These are phyloP conservation scores for Mucor sp. DNA, from an alignment of 371 early-diverging fungal genomes.

Conservation along the genomic window DNA sequence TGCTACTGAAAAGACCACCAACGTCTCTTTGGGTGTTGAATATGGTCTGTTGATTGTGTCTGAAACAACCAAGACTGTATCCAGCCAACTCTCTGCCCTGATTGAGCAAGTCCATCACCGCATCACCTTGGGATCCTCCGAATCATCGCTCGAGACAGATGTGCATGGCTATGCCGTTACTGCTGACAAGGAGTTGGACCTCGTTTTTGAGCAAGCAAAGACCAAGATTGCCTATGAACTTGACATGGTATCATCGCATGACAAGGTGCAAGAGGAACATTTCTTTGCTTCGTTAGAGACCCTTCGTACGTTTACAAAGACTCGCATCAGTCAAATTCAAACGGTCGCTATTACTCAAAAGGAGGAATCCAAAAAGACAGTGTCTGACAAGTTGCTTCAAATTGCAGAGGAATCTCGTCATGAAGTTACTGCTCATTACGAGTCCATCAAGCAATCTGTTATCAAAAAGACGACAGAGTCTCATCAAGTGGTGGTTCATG, in stretches of 20 bases:
- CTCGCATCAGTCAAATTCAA: constrained; percentile 23
- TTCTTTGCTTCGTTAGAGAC: constrained; percentile 22
- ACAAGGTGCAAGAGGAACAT: constrained; percentile 25
- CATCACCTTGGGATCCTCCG: constrained; percentile 10
- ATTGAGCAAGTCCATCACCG: constrained; percentile 23
- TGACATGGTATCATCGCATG: constrained; percentile 19
- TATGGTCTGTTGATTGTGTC: constrained; percentile 24
- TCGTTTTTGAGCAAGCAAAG: constrained; percentile 27
- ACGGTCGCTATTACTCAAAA: constrained; percentile 11
- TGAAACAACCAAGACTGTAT: constrained; percentile 24
- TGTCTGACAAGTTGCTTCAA: constrained; percentile 22
- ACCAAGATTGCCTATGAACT: constrained; percentile 24
- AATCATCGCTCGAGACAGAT: constrained; percentile 14
- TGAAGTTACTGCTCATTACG: constrained; percentile 17
- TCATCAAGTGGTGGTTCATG: background rate
- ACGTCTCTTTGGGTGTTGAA: constrained; percentile 22
- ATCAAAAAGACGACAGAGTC: constrained; percentile 15
- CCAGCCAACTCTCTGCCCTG: constrained; percentile 17
- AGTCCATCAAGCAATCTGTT: constrained; percentile 13
- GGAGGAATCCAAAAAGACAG: constrained; percentile 11
- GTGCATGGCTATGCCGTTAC: constrained; percentile 2
- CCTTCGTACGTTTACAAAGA: constrained; percentile 17
- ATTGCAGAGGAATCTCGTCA: constrained; percentile 30
- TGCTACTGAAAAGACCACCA: background rate
- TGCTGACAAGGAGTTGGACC: constrained; percentile 21